These are phyloP conservation scores for Papilionanthe hybrid DNA, from an alignment of 116 monocot genomes.

Conservation along the genomic window DNA sequence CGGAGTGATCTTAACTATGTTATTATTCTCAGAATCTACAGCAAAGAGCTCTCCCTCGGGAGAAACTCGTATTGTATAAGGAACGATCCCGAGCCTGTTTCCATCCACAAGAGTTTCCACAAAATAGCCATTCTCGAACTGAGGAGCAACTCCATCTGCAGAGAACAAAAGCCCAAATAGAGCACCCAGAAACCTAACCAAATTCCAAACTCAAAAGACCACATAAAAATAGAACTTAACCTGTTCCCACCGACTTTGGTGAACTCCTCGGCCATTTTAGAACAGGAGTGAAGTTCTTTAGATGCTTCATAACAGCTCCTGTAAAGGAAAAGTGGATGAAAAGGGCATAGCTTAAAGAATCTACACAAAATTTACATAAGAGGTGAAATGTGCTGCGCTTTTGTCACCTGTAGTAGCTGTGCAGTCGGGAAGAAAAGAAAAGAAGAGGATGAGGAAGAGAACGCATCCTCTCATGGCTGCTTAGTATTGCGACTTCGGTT, in stretches of 20 bases:
- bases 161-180: not conserved
- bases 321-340: conserved; percentile 4
- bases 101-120: conserved; percentile 97
- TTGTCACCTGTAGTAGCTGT: conserved; percentile 25
- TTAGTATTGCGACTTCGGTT: not conserved
- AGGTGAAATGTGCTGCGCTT: not conserved
- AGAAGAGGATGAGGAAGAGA: conserved; percentile 5
- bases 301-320: conserved; percentile 51
- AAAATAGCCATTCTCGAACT: conserved; percentile 33
- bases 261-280: conserved; percentile 71
- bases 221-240: conserved; percentile 21
- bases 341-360: not conserved
- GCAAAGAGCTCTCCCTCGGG: conserved; percentile 87
- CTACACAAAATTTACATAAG: not conserved
- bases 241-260: conserved; percentile 37
- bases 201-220: not conserved
- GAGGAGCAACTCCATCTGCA: conserved; percentile 66
- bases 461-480: not conserved
- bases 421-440: not conserved
- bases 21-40: conserved; percentile 75
- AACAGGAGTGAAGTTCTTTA: conserved; percentile 58
- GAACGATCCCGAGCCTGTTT: conserved; percentile 79
- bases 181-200: not conserved
- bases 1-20: conserved; percentile 87
- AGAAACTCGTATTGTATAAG: conserved; percentile 72